Evolutionary conservation across 495 filamentous ascomycete species (phyloP).

Genomic region (Annulohypoxylon stygium): DNA sequence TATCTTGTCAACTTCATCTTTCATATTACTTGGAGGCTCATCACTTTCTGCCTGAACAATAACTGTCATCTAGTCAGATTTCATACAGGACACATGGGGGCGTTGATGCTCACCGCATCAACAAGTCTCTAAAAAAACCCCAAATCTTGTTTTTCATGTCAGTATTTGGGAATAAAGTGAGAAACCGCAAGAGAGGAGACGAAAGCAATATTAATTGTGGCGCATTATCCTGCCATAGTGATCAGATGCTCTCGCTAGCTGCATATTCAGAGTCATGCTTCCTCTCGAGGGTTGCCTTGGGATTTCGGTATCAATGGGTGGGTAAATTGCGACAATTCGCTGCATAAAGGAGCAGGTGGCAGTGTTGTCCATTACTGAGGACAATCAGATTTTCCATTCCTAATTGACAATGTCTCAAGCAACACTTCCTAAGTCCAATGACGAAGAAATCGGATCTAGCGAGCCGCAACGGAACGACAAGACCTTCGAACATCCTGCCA

Average conservation of each 20-base stretch:
- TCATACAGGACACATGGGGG: slow-evolving; percentile 3
- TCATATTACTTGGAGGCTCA: neutral
- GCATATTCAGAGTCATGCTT: neutral
- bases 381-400: slow-evolving; percentile 11
- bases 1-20: neutral
- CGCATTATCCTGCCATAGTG: neutral
- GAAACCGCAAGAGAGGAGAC: neutral
- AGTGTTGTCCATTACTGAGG: neutral
- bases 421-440: neutral
- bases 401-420: neutral
- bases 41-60: slow-evolving; percentile 5
- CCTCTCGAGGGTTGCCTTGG: neutral
- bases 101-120: neutral
- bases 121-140: neutral
- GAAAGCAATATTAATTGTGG: neutral
- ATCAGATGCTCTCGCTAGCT: neutral
- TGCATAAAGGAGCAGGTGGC: neutral
- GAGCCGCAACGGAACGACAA: neutral
- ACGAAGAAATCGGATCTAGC: neutral
- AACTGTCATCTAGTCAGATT: neutral
- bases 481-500: neutral
- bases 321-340: neutral
- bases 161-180: neutral
- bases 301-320: neutral
- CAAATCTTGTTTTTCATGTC: slow-evolving; percentile 7